These are phyloP conservation scores for Phyllosticta citrichinensis DNA, from an alignment of 2,329 filamentous ascomycete genomes.

Conservation along the genomic window DNA sequence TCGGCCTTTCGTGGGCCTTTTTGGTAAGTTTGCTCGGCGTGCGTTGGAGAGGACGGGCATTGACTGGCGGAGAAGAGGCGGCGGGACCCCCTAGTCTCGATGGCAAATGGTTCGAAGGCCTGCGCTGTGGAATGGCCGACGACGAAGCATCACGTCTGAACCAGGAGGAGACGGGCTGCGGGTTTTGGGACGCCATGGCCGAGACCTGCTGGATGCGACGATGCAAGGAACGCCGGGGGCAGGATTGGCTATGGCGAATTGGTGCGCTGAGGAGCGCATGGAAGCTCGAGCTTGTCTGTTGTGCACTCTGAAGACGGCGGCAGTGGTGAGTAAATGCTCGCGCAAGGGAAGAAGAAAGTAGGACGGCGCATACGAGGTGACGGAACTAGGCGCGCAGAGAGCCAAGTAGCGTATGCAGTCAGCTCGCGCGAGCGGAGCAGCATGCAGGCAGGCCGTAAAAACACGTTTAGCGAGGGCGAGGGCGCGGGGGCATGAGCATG, in stretches of 20 bases:
- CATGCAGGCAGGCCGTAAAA: background rate
- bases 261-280: slow-evolving; percentile 30
- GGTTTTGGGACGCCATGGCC: slow-evolving; percentile 32
- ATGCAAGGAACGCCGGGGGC: slow-evolving; percentile 18
- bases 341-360: slow-evolving; percentile 1
- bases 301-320: slow-evolving; percentile 4
- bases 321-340: slow-evolving; percentile 1
- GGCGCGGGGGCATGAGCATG: background rate
- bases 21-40: slow-evolving; percentile 16
- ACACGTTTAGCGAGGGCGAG: background rate
- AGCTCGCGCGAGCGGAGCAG: slow-evolving; percentile 3
- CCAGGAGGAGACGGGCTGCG: slow-evolving; percentile 21
- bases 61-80: slow-evolving; percentile 12
- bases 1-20: slow-evolving; percentile 17
- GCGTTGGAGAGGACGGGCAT: slow-evolving; percentile 14
- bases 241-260: slow-evolving; percentile 20
- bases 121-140: slow-evolving; percentile 18
- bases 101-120: slow-evolving; percentile 25
- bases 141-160: slow-evolving; percentile 22
- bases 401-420: slow-evolving; percentile 6
- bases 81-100: slow-evolving; percentile 26
- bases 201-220: slow-evolving; percentile 25
- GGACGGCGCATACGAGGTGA: slow-evolving; percentile 6
- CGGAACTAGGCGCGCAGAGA: slow-evolving; percentile 4
- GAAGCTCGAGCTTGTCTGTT: slow-evolving; percentile 21